Evolutionary conservation across 2,329 filamentous ascomycete genomes (phyloP).

Genomic region (Venturia carpophila): DNA sequence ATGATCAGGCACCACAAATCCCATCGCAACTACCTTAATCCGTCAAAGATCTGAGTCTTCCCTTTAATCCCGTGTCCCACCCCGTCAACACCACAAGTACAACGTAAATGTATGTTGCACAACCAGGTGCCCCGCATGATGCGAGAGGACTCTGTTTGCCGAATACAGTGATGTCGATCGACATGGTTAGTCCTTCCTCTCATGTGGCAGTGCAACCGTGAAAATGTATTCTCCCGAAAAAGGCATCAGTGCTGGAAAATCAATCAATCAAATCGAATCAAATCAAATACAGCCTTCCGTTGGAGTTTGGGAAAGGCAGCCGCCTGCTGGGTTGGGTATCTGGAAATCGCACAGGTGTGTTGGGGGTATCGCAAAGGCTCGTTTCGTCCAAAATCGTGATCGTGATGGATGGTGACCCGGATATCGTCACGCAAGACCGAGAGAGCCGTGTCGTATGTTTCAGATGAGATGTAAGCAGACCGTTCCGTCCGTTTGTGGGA

Average conservation of each 20-base stretch:
- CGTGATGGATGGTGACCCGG: neutral
- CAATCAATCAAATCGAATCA: neutral
- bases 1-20: neutral
- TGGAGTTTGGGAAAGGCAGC: no score
- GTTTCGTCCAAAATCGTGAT: neutral
- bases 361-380: neutral
- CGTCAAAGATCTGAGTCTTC: neutral
- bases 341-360: neutral
- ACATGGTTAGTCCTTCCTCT: neutral
- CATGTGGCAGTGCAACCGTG: neutral
- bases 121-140: neutral
- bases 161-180: neutral
- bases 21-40: neutral
- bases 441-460: neutral
- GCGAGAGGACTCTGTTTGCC: neutral
- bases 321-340: neutral
- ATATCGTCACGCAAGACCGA: neutral
- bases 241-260: neutral
- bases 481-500: no score
- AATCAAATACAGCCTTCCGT: neutral
- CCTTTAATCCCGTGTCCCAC: neutral
- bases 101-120: neutral
- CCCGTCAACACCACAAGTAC: neutral
- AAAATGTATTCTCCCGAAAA: neutral
- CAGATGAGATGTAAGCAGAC: neutral